These are phyloP conservation scores for Hibiscus syriacus DNA, from an alignment of 345 rosid species.

Conservation along the genomic window DNA sequence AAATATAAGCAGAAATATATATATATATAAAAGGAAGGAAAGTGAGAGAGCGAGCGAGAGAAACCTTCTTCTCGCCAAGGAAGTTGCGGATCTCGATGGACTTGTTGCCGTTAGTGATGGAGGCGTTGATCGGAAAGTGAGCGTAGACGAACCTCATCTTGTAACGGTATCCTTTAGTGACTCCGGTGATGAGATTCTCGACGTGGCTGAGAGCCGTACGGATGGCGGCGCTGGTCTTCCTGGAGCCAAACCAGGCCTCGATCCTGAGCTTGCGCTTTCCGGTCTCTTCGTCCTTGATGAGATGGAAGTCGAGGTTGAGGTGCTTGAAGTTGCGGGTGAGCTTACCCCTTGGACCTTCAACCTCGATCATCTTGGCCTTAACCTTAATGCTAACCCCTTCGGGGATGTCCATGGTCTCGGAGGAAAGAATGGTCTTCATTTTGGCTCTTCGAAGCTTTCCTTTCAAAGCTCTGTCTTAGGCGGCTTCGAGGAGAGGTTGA, in stretches of 20 bases:
- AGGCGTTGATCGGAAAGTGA: slow-evolving; percentile 80
- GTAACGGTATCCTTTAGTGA: slow-evolving; percentile 67
- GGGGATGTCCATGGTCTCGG: slow-evolving; percentile 63
- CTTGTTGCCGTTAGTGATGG: slow-evolving; percentile 36
- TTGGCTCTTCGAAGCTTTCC: neutral
- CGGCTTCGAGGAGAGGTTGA: neutral
- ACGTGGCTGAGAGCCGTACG: slow-evolving; percentile 72
- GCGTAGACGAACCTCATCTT: slow-evolving; percentile 87
- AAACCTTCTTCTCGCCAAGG: slow-evolving; percentile 58
- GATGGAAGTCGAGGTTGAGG: slow-evolving; percentile 52
- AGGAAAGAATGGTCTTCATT: slow-evolving; percentile 52
- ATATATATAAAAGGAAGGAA: neutral
- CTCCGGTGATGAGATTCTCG: slow-evolving; percentile 57
- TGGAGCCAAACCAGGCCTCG: slow-evolving; percentile 56
- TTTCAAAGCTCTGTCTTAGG: neutral
- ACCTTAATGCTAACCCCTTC: slow-evolving; percentile 48
- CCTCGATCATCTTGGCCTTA: slow-evolving; percentile 48
- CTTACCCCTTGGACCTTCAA: slow-evolving; percentile 58
- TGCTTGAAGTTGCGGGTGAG: slow-evolving; percentile 56
- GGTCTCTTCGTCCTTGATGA: slow-evolving; percentile 40
- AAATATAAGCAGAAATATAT: neutral
- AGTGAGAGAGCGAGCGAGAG: neutral
- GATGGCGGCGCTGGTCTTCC: slow-evolving; percentile 56
- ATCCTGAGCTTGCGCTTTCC: slow-evolving; percentile 50
- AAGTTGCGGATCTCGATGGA: slow-evolving; percentile 76